phyloP scores from a whole-genome alignment of 495 filamentous ascomycete genomes.

The Penicillium desertorum region DNA sequence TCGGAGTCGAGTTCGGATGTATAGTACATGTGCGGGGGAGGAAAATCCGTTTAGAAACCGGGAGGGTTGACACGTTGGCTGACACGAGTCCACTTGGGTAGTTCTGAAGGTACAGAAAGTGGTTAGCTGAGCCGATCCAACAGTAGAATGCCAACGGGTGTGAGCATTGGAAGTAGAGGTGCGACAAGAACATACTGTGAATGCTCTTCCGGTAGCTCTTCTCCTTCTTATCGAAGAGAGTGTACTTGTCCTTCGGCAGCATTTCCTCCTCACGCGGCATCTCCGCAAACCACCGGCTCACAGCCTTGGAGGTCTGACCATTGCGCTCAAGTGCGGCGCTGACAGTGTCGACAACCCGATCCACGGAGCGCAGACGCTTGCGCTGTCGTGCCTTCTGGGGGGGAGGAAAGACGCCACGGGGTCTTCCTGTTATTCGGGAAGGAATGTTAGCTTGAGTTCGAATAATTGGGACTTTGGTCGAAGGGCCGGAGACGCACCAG shows the following conservation, averaged over 20 bases:
- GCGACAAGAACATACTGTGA: constrained; percentile 69
- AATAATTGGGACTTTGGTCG: not conserved
- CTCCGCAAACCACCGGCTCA: constrained; percentile 86
- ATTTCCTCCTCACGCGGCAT: constrained; percentile 98
- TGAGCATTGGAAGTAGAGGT: not conserved
- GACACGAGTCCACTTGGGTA: constrained; percentile 95
- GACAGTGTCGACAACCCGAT: constrained; percentile 74
- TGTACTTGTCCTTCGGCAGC: constrained; percentile 96
- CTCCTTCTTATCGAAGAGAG: constrained; percentile 93
- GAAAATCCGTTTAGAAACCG: constrained; percentile 64
- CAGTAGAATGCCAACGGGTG: not conserved
- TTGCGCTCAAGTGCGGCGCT: constrained; percentile 71
- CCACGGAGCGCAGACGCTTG: constrained; percentile 79
- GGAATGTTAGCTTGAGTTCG: constrained; percentile 13
- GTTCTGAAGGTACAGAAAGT: constrained; percentile 50
- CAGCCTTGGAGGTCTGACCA: constrained; percentile 64
- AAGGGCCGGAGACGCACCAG: constrained; percentile 55
- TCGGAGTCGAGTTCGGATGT: constrained; percentile 21
- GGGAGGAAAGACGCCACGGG: constrained; percentile 89
- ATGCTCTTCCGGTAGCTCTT: constrained; percentile 94
- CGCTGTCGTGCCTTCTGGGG: constrained; percentile 90
- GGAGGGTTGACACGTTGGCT: constrained; percentile 91
- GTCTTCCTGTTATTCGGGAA: constrained; percentile 71
- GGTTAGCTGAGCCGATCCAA: not conserved
- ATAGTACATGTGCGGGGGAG: constrained; percentile 35